Evolutionary conservation across 176 grass and related monocot species (phyloP).

Genomic region (Dactylis glomerata): DNA sequence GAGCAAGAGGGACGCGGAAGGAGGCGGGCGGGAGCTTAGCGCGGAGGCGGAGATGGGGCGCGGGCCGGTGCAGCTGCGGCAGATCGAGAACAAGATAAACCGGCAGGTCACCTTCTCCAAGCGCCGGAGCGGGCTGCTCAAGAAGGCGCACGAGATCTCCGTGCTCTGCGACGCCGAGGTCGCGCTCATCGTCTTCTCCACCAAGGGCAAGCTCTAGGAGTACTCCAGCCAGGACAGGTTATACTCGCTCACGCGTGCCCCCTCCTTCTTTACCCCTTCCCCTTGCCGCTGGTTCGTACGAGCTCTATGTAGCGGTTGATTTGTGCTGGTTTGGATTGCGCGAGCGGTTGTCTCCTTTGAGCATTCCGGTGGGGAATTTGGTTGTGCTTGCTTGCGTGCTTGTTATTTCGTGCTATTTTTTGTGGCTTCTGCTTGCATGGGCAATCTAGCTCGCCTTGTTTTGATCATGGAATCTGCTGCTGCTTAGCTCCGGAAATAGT

Average conservation of each 20-base stretch:
- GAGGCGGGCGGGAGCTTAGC: background rate
- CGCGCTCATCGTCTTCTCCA: constrained; percentile 87
- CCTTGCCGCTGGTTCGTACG: background rate
- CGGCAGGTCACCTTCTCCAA: constrained; percentile 94
- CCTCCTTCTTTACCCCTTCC: too few species aligned
- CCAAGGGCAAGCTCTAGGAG: constrained; percentile 89
- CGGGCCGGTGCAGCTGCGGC: constrained; percentile 84
- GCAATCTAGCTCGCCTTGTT: background rate
- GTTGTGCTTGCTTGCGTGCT: background rate
- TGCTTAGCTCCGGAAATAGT: background rate
- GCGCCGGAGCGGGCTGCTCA: constrained; percentile 73
- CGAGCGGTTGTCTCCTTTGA: background rate
- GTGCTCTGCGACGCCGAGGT: constrained; percentile 96
- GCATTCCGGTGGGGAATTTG: background rate
- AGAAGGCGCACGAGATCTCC: constrained; percentile 98
- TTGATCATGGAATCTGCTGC: background rate
- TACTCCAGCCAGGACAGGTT: constrained; percentile 49
- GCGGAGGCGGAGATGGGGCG: constrained; percentile 77
- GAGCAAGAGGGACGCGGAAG: background rate
- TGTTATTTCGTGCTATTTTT: constrained; percentile 39
- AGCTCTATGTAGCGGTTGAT: background rate
- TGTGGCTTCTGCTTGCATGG: constrained; percentile 25
- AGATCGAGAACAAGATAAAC: constrained; percentile 99
- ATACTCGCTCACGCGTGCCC: background rate
- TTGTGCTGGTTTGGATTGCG: background rate